phyloP scores from a whole-genome alignment of 345 rosid species.

The Clarkia xantiana region DNA sequence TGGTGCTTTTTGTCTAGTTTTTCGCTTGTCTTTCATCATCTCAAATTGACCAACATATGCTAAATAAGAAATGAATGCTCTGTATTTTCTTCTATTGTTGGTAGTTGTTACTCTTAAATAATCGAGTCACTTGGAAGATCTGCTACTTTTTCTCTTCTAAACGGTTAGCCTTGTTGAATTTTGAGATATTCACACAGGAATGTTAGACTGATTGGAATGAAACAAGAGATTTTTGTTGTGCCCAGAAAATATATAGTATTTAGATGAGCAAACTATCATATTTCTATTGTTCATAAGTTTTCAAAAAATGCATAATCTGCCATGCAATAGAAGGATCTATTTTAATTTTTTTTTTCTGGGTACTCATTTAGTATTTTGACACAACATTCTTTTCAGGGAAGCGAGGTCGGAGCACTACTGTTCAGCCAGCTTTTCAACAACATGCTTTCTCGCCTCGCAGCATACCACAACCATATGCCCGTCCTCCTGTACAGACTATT shows the following conservation, averaged over 20 bases:
- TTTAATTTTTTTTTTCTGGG: not conserved
- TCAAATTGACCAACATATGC: no score
- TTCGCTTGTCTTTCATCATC: not conserved
- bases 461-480: not conserved
- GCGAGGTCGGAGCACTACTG: not conserved
- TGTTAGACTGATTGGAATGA: no score
- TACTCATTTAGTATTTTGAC: not conserved
- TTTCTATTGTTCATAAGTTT: no score
- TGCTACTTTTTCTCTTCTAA: not conserved
- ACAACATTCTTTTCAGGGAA: slow-evolving; percentile 5
- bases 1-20: no score
- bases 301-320: no score
- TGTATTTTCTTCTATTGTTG: not conserved
- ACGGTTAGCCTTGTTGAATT: no score
- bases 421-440: not conserved
- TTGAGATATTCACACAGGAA: no score
- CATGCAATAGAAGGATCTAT: not conserved
- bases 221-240: no score
- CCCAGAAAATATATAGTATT: no score
- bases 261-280: no score
- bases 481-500: not conserved
- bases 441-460: not conserved
- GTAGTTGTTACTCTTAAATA: not conserved
- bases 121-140: not conserved
- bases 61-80: no score